Percentiles rank a stretch among this genome's conserved stretches.
phyloP scores from a whole-genome alignment of 2,329 filamentous ascomycete species.

The Alternaria panax region DNA sequence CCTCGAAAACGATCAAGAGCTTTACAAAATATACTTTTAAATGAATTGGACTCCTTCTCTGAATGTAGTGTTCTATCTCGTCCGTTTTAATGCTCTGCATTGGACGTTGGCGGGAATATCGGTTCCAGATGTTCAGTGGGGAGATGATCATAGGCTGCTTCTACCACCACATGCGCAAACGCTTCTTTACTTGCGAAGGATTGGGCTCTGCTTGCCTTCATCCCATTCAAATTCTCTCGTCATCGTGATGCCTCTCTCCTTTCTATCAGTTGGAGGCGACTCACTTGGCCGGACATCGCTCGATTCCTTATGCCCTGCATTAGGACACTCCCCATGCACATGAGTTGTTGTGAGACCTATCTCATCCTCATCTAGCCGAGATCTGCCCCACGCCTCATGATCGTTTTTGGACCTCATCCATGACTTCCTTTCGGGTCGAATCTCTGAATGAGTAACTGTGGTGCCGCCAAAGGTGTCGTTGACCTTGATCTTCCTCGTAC shows the following conservation, averaged over 20 bases:
- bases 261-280: background rate
- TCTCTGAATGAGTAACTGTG: slow-evolving; percentile 9
- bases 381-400: slow-evolving; percentile 18
- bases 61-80: too few relatives aligned
- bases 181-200: background rate
- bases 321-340: slow-evolving; percentile 11
- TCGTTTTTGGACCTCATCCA: slow-evolving; percentile 6
- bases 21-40: background rate
- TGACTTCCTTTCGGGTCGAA: background rate
- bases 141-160: background rate
- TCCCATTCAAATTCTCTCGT: slow-evolving; percentile 34
- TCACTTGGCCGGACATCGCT: slow-evolving; percentile 1
- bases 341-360: slow-evolving; percentile 30
- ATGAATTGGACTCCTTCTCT: background rate
- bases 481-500: slow-evolving; percentile 28
- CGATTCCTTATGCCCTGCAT: background rate
- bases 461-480: slow-evolving; percentile 25
- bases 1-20: background rate
- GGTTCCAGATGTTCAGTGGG: background rate
- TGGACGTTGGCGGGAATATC: background rate
- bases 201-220: slow-evolving; percentile 9
- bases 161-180: background rate
- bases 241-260: slow-evolving; percentile 22
- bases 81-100: too few relatives aligned
- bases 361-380: slow-evolving; percentile 33